These are phyloP conservation scores for Ophiostoma perfectum DNA, from an alignment of 2,329 filamentous ascomycete genomes.

Conservation along the genomic window DNA sequence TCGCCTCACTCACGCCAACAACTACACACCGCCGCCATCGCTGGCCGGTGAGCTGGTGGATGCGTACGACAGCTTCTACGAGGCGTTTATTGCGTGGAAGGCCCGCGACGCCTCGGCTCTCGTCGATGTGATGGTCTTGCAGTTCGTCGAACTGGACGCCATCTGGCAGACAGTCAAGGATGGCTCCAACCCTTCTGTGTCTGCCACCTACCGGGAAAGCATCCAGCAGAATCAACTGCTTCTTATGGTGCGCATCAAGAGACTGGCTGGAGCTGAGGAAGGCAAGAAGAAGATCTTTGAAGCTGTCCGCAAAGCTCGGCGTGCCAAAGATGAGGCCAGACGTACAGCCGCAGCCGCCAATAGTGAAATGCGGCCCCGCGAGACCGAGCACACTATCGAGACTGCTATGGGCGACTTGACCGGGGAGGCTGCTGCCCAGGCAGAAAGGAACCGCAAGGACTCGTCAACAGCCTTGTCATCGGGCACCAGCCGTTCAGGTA, in stretches of 20 bases:
- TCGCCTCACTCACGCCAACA: slow-evolving; percentile 60
- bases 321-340: slow-evolving; percentile 50
- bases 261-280: slow-evolving; percentile 63
- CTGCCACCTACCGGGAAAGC: slow-evolving; percentile 70
- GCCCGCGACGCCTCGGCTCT: slow-evolving; percentile 71
- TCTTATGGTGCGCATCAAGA: slow-evolving; percentile 73
- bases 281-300: slow-evolving; percentile 69
- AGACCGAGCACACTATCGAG: slow-evolving; percentile 44
- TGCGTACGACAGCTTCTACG: slow-evolving; percentile 67
- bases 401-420: slow-evolving; percentile 38
- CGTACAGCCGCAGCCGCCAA: slow-evolving; percentile 46
- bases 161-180: slow-evolving; percentile 81
- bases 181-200: slow-evolving; percentile 65
- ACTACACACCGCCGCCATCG: slow-evolving; percentile 59
- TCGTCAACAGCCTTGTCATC: not conserved
- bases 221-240: slow-evolving; percentile 77
- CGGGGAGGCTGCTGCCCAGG: not conserved
- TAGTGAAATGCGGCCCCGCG: slow-evolving; percentile 66
- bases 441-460: not conserved
- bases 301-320: slow-evolving; percentile 66
- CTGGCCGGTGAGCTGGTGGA: slow-evolving; percentile 60
- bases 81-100: slow-evolving; percentile 79
- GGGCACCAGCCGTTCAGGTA: not conserved
- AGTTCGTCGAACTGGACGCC: slow-evolving; percentile 77
- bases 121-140: slow-evolving; percentile 78